phyloP scores from a whole-genome alignment of 495 filamentous ascomycete species.

The Lentithecium fluviatile region DNA sequence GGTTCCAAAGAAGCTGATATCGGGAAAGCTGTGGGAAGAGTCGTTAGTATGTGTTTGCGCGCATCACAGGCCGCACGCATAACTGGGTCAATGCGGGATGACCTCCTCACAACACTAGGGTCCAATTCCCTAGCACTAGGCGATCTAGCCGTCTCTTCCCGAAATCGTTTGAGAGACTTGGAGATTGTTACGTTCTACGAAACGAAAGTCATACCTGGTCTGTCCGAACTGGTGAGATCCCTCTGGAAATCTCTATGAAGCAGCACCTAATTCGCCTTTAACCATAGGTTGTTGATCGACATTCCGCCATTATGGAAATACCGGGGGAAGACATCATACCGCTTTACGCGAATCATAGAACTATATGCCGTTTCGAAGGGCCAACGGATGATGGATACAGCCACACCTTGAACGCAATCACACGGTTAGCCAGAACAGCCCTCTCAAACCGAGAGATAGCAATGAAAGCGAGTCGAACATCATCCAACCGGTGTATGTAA shows the following conservation, averaged over 20 bases:
- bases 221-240: conserved; percentile 8
- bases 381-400: conserved; percentile 12
- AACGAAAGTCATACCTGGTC: conserved; percentile 1
- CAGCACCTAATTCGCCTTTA: conserved; percentile 4
- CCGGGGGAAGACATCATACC: conserved; percentile 22
- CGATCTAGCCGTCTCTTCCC: conserved; percentile 10
- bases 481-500: conserved; percentile 20
- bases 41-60: conserved; percentile 18
- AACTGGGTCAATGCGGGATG: conserved; percentile 11
- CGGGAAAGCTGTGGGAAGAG: conserved; percentile 18
- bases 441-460: too few species aligned
- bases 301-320: conserved; percentile 25
- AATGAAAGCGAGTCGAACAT: conserved; percentile 1
- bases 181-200: conserved; percentile 30
- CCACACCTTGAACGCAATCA: conserved; percentile 1
- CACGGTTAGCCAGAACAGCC: conserved; percentile 13
- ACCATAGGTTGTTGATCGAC: conserved; percentile 28
- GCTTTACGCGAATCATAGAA: conserved; percentile 27
- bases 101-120: conserved; percentile 17
- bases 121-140: conserved; percentile 12
- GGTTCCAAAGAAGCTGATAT: conserved; percentile 17
- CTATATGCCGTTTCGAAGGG: conserved; percentile 31
- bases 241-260: not conserved
- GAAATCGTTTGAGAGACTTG: conserved; percentile 4
- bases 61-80: not conserved